These are phyloP conservation scores for Bacidia rubella DNA, from an alignment of 495 filamentous ascomycete species.

Conservation along the genomic window DNA sequence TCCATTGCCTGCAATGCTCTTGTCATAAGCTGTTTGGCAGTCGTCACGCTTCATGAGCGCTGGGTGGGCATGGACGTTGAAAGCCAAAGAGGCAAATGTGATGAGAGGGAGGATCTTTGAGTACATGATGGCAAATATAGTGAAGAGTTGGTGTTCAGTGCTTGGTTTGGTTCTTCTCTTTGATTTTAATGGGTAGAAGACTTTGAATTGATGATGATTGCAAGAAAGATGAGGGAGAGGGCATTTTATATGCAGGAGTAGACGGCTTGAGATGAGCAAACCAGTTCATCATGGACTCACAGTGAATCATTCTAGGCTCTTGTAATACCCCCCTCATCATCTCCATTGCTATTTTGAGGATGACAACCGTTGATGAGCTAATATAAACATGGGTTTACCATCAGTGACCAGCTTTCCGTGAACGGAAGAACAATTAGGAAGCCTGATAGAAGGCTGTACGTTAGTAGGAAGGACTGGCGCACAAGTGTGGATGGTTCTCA, in stretches of 20 bases:
- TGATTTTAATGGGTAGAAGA: background rate
- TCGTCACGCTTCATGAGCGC: background rate
- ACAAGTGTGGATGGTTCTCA: too few relatives aligned
- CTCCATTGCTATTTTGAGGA: background rate
- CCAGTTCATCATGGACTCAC: background rate
- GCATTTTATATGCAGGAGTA: background rate
- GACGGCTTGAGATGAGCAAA: background rate
- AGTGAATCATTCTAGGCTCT: background rate
- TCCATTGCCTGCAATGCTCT: background rate
- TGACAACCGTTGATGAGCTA: background rate
- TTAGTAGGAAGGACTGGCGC: too few relatives aligned
- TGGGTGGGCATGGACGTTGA: background rate
- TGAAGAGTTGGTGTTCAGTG: background rate
- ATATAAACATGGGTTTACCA: too few relatives aligned
- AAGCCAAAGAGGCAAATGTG: background rate
- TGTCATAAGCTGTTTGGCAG: background rate
- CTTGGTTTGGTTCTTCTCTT: background rate
- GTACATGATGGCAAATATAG: background rate
- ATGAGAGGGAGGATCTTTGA: background rate
- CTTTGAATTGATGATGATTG: background rate
- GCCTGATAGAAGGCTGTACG: too few relatives aligned
- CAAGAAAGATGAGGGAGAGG: background rate
- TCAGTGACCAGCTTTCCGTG: too few relatives aligned
- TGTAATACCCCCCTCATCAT: background rate
- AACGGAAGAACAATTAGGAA: too few relatives aligned